A percentile compares a stretch with the other conserved stretches of the same genome.
phyloP scores from a whole-genome alignment of 2,329 filamentous ascomycete genomes.

The Paecilomyces sp. region DNA sequence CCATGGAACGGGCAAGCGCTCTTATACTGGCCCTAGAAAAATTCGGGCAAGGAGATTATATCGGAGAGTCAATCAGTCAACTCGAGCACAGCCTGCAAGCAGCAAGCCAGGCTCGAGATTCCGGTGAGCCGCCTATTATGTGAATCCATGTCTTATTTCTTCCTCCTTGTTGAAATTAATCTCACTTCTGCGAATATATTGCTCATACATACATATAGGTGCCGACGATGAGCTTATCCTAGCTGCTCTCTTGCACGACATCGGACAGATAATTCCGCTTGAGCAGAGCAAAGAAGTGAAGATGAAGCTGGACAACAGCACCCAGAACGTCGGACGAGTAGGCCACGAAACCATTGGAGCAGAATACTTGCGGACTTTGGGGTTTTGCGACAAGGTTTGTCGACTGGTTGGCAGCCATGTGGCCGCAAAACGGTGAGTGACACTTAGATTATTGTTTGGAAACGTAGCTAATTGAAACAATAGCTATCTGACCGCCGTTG shows the following conservation, averaged over 20 bases:
- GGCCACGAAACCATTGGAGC: slow-evolving; percentile 34
- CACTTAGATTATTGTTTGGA: no score
- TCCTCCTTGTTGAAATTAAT: no score
- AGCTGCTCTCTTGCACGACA: slow-evolving; percentile 36
- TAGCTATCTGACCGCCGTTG: slow-evolving; percentile 30
- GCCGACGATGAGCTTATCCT: slow-evolving; percentile 21
- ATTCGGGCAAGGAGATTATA: slow-evolving; percentile 26
- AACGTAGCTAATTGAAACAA: neutral
- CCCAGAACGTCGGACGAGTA: slow-evolving; percentile 27
- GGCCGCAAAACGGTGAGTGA: slow-evolving; percentile 24
- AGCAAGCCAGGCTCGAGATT: slow-evolving; percentile 21
- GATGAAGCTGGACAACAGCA: slow-evolving; percentile 17
- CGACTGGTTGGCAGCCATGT: slow-evolving; percentile 33
- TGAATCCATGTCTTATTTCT: neutral
- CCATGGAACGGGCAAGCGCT: slow-evolving; percentile 7
- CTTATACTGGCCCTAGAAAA: slow-evolving; percentile 18
- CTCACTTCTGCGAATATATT: no score
- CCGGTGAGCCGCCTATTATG: slow-evolving; percentile 8
- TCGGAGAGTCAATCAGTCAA: slow-evolving; percentile 28
- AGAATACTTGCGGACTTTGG: slow-evolving; percentile 23
- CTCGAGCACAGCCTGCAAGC: slow-evolving; percentile 27
- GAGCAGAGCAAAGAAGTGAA: slow-evolving; percentile 19
- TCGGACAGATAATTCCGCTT: slow-evolving; percentile 35
- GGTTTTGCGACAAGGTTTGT: slow-evolving; percentile 30
- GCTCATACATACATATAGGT: slow-evolving; percentile 5